Percentiles rank a stretch among this genome's conserved stretches.
phyloP scores from a whole-genome alignment of 1,139 yeast genomes.

The Keqinozyma sinolaborantium region DNA sequence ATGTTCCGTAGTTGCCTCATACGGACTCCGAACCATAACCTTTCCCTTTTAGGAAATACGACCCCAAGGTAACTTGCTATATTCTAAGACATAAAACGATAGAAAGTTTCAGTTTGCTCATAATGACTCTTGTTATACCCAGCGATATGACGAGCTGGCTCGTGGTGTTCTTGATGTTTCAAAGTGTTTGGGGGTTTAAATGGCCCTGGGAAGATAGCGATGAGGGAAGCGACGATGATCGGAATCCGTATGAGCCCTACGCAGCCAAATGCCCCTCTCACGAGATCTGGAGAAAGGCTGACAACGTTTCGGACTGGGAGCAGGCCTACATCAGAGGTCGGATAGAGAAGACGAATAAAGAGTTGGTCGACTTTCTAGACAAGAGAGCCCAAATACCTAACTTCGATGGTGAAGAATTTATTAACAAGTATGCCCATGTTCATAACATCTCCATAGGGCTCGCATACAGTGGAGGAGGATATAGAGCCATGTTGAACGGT shows the following conservation, averaged over 20 bases:
- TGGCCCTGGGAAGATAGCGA: conserved; percentile 2
- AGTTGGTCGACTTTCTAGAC: conserved; percentile 27
- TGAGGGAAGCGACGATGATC: conserved; percentile 4
- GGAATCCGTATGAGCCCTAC: conserved; percentile 26
- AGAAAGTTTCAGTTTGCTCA: too few species aligned
- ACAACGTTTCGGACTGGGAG: conserved; percentile 22
- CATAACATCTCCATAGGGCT: conserved; percentile 40
- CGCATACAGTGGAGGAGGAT: conserved; percentile 47
- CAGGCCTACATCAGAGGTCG: conserved; percentile 23
- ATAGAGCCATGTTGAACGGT: conserved; percentile 42
- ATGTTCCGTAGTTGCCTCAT: too few species aligned
- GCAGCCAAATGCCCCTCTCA: conserved; percentile 22
- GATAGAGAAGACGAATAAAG: conserved; percentile 27
- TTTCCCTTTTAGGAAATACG: too few species aligned
- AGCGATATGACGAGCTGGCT: too few species aligned
- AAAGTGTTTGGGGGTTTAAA: background rate
- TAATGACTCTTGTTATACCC: too few species aligned
- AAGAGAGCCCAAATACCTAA: conserved; percentile 29
- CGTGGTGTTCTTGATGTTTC: background rate
- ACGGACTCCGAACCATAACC: too few species aligned
- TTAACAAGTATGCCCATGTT: conserved; percentile 17
- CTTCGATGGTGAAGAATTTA: conserved; percentile 30
- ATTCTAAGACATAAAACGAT: too few species aligned
- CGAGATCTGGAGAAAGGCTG: conserved; percentile 24
- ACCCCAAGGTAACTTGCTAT: too few species aligned